Conservation (phyloP, 2,329 filamentous ascomycete species). For the Hypoxylon sp. region DNA sequence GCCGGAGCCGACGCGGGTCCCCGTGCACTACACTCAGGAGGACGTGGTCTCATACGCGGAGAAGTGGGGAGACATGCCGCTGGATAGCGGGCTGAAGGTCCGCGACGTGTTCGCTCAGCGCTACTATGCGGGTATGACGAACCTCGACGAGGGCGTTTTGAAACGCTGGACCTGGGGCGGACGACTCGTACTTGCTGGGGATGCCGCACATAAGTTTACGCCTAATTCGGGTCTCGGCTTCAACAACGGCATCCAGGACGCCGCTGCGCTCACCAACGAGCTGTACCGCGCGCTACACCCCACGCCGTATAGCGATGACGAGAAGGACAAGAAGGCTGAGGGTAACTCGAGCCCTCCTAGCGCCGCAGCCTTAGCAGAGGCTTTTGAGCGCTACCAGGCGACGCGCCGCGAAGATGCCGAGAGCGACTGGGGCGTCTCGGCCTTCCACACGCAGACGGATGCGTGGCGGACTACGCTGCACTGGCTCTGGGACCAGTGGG, state of each 20-base stretch:
- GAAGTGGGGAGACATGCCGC: slow-evolving; percentile 19
- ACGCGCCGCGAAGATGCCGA: slow-evolving; percentile 2
- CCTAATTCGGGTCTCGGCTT: slow-evolving; percentile 35
- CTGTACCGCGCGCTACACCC: slow-evolving; percentile 13
- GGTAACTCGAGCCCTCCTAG: too few relatives aligned
- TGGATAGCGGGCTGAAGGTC: slow-evolving; percentile 22
- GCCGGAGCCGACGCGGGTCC: slow-evolving; percentile 18
- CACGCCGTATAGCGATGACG: neutral
- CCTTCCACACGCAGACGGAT: neutral
- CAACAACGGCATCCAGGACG: slow-evolving; percentile 35
- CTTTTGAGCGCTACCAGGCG: slow-evolving; percentile 26
- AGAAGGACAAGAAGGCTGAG: neutral
- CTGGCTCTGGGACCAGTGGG: slow-evolving; percentile 23
- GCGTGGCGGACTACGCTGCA: slow-evolving; percentile 16
- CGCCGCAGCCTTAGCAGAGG: slow-evolving; percentile 8
- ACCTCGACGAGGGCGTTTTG: slow-evolving; percentile 38
- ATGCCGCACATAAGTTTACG: slow-evolving; percentile 39
- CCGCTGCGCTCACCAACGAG: slow-evolving; percentile 29
- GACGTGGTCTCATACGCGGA: slow-evolving; percentile 22
- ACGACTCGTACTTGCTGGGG: slow-evolving; percentile 37
- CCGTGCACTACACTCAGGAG: slow-evolving; percentile 24
- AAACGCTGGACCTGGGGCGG: slow-evolving; percentile 31
- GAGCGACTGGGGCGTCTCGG: slow-evolving; percentile 7
- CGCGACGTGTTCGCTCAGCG: slow-evolving; percentile 27
- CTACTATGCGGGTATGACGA: slow-evolving; percentile 27